Evolutionary conservation across 371 early-diverging fungal genomes (phyloP).

Genomic region (Haplosporangium sp.): DNA sequence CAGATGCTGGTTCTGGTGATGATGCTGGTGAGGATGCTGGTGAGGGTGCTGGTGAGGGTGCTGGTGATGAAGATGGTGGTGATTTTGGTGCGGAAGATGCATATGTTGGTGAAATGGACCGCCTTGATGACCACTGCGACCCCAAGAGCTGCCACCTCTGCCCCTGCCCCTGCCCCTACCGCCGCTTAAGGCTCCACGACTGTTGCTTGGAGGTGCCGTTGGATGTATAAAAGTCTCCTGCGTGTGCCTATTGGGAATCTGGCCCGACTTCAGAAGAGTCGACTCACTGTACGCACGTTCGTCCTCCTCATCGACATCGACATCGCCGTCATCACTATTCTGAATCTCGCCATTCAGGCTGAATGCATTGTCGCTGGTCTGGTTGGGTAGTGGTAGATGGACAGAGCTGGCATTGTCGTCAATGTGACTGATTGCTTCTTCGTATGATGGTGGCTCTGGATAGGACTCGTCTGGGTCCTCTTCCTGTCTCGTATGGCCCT

Average conservation of each 20-base stretch:
- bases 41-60: conserved; percentile 13
- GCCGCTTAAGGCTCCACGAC: background rate
- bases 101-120: background rate
- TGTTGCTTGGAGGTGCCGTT: conserved; percentile 1
- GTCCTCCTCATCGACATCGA: conserved; percentile 4
- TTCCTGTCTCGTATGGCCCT: background rate
- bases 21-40: conserved; percentile 10
- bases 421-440: conserved; percentile 44
- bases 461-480: conserved; percentile 13
- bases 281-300: conserved; percentile 1
- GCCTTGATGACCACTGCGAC: background rate
- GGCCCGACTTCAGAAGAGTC: background rate
- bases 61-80: conserved; percentile 2
- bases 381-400: background rate
- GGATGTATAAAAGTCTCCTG: conserved; percentile 17
- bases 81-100: conserved; percentile 2
- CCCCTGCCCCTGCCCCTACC: background rate
- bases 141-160: background rate
- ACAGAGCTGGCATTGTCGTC: conserved; percentile 8
- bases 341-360: conserved; percentile 20
- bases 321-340: conserved; percentile 7
- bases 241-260: conserved; percentile 10
- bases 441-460: conserved; percentile 39
- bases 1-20: conserved; percentile 3
- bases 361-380: conserved; percentile 6